Evolutionary conservation across 805 yeast species (phyloP).

Genomic region (Lachancea cidri): DNA sequence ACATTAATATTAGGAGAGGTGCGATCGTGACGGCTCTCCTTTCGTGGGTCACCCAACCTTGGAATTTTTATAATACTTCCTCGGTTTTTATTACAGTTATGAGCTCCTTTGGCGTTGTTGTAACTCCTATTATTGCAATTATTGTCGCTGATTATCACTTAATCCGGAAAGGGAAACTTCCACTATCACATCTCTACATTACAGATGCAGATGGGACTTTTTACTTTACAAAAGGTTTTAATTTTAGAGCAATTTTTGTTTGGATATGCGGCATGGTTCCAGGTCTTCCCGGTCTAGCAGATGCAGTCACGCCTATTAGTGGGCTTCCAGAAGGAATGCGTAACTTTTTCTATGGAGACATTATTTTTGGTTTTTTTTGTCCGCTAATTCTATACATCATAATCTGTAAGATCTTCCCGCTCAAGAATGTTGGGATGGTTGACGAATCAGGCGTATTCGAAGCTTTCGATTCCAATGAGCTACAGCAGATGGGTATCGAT

Average conservation of each 20-base stretch:
- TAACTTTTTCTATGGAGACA: slow-evolving; percentile 35
- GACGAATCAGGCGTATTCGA: slow-evolving; percentile 34
- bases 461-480: too few species aligned
- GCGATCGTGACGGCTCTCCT: slow-evolving; percentile 29
- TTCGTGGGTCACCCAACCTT: slow-evolving; percentile 35
- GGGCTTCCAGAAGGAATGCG: slow-evolving; percentile 26
- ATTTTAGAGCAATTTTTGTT: slow-evolving; percentile 38
- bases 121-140: slow-evolving; percentile 35
- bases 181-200: slow-evolving; percentile 34
- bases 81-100: slow-evolving; percentile 32
- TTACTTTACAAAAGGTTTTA: slow-evolving; percentile 38
- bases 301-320: slow-evolving; percentile 18
- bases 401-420: slow-evolving; percentile 30
- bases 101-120: slow-evolving; percentile 33
- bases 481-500: too few species aligned
- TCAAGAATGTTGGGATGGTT: slow-evolving; percentile 22
- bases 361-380: slow-evolving; percentile 33
- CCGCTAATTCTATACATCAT: slow-evolving; percentile 30
- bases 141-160: slow-evolving; percentile 37
- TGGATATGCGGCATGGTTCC: slow-evolving; percentile 38
- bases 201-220: slow-evolving; percentile 24
- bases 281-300: slow-evolving; percentile 39
- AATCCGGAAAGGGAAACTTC: slow-evolving; percentile 30
- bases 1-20: slow-evolving; percentile 33
- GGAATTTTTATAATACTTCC: slow-evolving; percentile 34